Base-by-base conservation (phyloP, 1,284 basidiomycete species). In the Flammula alnicola region DNA sequence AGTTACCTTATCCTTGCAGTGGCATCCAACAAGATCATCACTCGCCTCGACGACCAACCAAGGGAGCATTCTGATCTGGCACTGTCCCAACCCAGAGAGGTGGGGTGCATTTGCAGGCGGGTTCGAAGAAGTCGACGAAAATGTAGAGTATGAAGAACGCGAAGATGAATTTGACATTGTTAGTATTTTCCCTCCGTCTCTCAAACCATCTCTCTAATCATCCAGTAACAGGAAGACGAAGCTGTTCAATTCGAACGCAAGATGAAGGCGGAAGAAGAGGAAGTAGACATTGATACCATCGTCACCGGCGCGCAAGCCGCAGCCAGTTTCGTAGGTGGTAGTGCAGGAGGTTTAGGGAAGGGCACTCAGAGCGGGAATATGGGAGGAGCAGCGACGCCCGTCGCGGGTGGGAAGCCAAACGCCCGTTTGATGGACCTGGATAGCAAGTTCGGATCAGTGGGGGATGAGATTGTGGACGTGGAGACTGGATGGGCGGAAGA, bases 51-150 rank as follows among this genome's bases (percentile, higher is more conserved):
- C 86, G 3, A 90, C 87, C 4, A 88, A 84, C 50, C 78, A 84
- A 53, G 88, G 88, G 3, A 88, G 83, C 57, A 79, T 91, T 43
- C 74, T 90, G 9, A 78, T 91, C 33, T 91, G 88, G 88, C 88
- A 91, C 71, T 81, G 79, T 57, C 88, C 88, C 1, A 83, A 79
- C 32, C 83, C 84, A 0, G 97, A 99, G 69, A 75, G 87, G 57
- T 99, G 96, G 96, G 91, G 93, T 20, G 95, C 97, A 0, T 99
- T 99, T 66, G 97, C 97, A 0, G 95, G 95, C 14, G 96, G 95
- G 0, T 99, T 99, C 59, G 97, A 98, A 64, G 97, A 99, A 70
- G 81, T 98, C 4, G 96, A 99, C 58, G 96, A 98, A 72, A 99
- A 99, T 62, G 86, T 93, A 11, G 93, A 95, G 65, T 99, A 99